phyloP scores from a whole-genome alignment of 345 rosid genomes.

The Acer campestre region DNA sequence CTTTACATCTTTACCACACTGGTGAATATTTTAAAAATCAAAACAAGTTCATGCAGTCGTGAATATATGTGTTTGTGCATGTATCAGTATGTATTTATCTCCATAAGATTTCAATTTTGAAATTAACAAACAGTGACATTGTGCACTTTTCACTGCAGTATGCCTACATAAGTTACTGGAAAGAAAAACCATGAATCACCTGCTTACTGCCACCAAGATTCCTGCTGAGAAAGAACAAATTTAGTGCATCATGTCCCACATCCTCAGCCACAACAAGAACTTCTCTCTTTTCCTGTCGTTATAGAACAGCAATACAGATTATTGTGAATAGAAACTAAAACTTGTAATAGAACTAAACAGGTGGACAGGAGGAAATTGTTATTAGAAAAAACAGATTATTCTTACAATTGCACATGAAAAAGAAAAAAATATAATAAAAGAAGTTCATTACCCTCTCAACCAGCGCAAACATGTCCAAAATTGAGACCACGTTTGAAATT shows the following conservation, averaged over 20 bases:
- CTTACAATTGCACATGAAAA: slow-evolving; percentile 14
- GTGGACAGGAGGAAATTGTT: not conserved
- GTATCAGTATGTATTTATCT: not conserved
- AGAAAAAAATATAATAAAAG: not conserved
- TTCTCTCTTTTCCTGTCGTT: slow-evolving; percentile 64
- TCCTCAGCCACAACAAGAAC: slow-evolving; percentile 91
- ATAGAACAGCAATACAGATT: slow-evolving; percentile 14
- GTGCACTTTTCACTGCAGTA: not conserved
- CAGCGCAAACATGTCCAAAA: slow-evolving; percentile 71
- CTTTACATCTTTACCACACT: not conserved
- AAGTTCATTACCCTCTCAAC: slow-evolving; percentile 50
- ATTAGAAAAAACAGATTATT: too few relatives aligned
- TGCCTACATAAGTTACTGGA: slow-evolving; percentile 11
- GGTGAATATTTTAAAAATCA: not conserved
- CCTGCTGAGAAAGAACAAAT: slow-evolving; percentile 80
- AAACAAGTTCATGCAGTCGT: not conserved
- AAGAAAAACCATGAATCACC: slow-evolving; percentile 37
- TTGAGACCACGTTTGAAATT: slow-evolving; percentile 67
- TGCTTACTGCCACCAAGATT: slow-evolving; percentile 73
- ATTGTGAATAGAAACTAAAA: not conserved
- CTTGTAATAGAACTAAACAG: not conserved
- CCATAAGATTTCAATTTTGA: not conserved
- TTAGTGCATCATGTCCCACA: slow-evolving; percentile 64
- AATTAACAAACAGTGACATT: not conserved
- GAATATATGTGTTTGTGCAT: not conserved